Percentiles rank a stretch among this genome's conserved stretches.
phyloP scores from a whole-genome alignment of 2,329 filamentous ascomycete species.

The Saccharata proteae region DNA sequence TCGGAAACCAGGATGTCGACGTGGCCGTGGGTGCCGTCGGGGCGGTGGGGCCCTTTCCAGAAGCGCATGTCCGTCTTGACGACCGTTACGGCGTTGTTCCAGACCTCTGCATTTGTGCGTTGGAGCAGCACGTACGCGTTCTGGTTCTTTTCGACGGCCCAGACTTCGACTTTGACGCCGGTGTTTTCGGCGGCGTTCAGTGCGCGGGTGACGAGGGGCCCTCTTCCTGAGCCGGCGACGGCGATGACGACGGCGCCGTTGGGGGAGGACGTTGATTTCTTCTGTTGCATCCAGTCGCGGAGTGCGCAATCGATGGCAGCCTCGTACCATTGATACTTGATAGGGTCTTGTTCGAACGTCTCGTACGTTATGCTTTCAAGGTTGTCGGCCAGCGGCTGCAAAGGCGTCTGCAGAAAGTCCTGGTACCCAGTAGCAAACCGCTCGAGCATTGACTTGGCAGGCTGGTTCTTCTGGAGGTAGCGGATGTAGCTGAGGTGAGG shows the following conservation, averaged over 20 bases:
- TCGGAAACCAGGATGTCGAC: conserved; percentile 94
- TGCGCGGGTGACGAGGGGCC: conserved; percentile 79
- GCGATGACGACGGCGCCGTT: conserved; percentile 69
- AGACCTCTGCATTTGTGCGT: conserved; percentile 67
- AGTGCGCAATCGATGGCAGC: conserved; percentile 70
- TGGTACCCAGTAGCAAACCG: conserved; percentile 64
- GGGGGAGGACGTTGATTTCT: conserved; percentile 61
- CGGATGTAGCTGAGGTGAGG: conserved; percentile 70
- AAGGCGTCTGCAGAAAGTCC: conserved; percentile 87
- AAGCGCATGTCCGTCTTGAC: conserved; percentile 96
- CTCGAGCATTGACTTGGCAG: conserved; percentile 50
- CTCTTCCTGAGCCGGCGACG: conserved; percentile 85
- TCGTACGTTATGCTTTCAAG: conserved; percentile 96
- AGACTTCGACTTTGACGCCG: conserved; percentile 69
- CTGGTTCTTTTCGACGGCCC: conserved; percentile 95
- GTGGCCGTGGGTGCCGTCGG: conserved; percentile 44
- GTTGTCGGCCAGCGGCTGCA: conserved; percentile 92
- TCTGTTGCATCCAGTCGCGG: conserved; percentile 60
- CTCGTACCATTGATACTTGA: conserved; percentile 97
- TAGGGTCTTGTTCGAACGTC: conserved; percentile 94
- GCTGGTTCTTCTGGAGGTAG: conserved; percentile 73
- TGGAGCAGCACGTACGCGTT: conserved; percentile 92
- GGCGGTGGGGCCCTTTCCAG: conserved; percentile 69
- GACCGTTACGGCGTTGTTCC: conserved; percentile 69
- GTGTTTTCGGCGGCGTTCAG: conserved; percentile 67